Percentiles rank a stretch among this genome's conserved stretches.
Conservation (phyloP, 148 eudicot species). For the Diospyros kaki region DNA sequence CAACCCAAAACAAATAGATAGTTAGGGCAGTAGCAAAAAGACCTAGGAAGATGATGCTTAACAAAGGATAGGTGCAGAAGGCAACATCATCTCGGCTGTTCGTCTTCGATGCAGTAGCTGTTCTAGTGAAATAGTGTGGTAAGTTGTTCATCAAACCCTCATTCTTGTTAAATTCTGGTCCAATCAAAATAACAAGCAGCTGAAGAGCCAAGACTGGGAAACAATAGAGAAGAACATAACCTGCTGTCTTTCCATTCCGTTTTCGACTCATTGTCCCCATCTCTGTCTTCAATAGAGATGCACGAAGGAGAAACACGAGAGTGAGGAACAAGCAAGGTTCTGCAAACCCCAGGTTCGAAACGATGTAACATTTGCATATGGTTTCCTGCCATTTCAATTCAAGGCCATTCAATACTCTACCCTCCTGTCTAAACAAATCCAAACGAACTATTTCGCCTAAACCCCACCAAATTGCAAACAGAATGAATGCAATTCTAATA, state of each 20-base stretch:
- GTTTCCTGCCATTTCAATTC: slow-evolving; percentile 66
- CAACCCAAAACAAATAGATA: slow-evolving; percentile 64
- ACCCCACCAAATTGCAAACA: slow-evolving; percentile 84
- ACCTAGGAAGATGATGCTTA: slow-evolving; percentile 84
- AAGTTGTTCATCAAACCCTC: slow-evolving; percentile 27
- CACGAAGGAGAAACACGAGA: slow-evolving; percentile 70
- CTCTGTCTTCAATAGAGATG: slow-evolving; percentile 63
- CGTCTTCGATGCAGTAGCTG: slow-evolving; percentile 18
- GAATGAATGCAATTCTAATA: slow-evolving; percentile 55
- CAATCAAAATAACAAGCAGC: slow-evolving; percentile 50
- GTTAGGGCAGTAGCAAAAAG: slow-evolving; percentile 53
- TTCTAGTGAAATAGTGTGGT: slow-evolving; percentile 35
- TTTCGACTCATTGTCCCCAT: slow-evolving; percentile 48
- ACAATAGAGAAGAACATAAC: slow-evolving; percentile 65
- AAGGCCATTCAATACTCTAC: slow-evolving; percentile 42
- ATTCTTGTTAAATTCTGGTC: slow-evolving; percentile 40
- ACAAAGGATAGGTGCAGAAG: slow-evolving; percentile 76
- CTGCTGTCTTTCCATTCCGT: slow-evolving; percentile 72
- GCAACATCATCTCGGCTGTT: slow-evolving; percentile 37
- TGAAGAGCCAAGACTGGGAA: slow-evolving; percentile 68
- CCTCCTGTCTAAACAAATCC: slow-evolving; percentile 55
- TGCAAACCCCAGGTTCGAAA: slow-evolving; percentile 86
- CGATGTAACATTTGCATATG: slow-evolving; percentile 82
- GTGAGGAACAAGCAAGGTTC: slow-evolving; percentile 86
- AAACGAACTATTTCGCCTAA: slow-evolving; percentile 67